Evolutionary conservation across 1,284 basidiomycete species (phyloP), one percentile per base, ranked within the genome.

Genomic region (Malassezia yamatoensis): DNA sequence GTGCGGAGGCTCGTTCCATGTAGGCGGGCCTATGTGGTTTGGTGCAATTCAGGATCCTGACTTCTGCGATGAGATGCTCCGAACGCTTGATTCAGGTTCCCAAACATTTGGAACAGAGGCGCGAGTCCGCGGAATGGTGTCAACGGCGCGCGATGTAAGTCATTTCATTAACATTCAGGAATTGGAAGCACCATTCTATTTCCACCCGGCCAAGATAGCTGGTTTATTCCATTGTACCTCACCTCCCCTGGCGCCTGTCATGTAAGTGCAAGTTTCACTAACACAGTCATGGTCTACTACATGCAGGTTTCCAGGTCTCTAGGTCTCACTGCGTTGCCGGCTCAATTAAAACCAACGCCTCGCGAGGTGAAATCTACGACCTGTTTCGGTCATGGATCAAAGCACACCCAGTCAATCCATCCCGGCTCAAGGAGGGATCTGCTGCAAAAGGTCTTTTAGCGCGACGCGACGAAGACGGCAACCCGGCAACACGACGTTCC

Each of bases 1-100:
- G 72, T 98, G 93, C 71, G 83, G 85, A 15, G 59, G 64, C 40
- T 39, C 36, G 4, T 55, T 59, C 52, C 40, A 59, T 36, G 43
- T 90, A 29, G 89, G 87, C 18, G 93, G 93, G 0, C 93, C 93
- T 0, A 91, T 98, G 87, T 98, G 93, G 93, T 83, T 87, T 13
- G 91, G 86, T 1, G 82, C 85, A 0, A 77, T 99, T 20, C 93
- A 98, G 68, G 82, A 91, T 69, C 69, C 78, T 1, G 78, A 78
- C 0, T 99, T 96, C 67, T 81, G 89, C 29, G 73, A 78, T 10
- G 82, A 83, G 59, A 83, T 93, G 8, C 78, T 96, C n/a, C 77
- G 81, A 24, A 85, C 88, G 64, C 78, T 94, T 8, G 73, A 78
- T 8, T 66, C 74, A 46, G 81, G 86, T 61, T 60, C 61, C 3